phyloP scores from a whole-genome alignment of 2,329 filamentous ascomycete genomes.

The Gnomoniopsis smithogilvyi region DNA sequence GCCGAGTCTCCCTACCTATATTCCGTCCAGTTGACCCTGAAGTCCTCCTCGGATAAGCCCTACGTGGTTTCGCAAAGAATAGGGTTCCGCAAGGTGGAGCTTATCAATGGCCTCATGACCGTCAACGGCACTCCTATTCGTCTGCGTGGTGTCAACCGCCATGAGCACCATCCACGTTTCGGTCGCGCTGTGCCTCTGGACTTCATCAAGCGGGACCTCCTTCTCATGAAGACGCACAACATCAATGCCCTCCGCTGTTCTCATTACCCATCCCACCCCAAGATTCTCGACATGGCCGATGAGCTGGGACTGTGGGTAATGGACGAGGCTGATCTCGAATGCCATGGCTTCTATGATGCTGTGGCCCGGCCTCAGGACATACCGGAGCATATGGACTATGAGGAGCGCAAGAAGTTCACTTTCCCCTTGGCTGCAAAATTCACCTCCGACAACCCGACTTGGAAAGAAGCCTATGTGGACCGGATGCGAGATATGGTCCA shows the following conservation, averaged over 20 bases:
- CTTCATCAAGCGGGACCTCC: slow-evolving; percentile 58
- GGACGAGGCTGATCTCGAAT: slow-evolving; percentile 49
- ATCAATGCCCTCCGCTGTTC: slow-evolving; percentile 68
- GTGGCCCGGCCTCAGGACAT: slow-evolving; percentile 49
- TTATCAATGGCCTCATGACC: slow-evolving; percentile 55
- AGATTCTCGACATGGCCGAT: slow-evolving; percentile 58
- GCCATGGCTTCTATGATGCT: slow-evolving; percentile 51
- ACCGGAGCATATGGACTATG: slow-evolving; percentile 55
- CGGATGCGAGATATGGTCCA: slow-evolving; percentile 62
- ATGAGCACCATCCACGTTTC: slow-evolving; percentile 65
- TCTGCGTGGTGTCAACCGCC: slow-evolving; percentile 64
- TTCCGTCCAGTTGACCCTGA: slow-evolving; percentile 43
- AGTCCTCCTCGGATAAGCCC: slow-evolving; percentile 17
- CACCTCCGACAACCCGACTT: slow-evolving; percentile 58
- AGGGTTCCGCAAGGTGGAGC: slow-evolving; percentile 63
- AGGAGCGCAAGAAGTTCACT: slow-evolving; percentile 56
- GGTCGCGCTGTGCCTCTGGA: slow-evolving; percentile 63
- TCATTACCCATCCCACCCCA: slow-evolving; percentile 64
- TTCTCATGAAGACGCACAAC: slow-evolving; percentile 68
- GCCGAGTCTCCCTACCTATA: slow-evolving; percentile 65
- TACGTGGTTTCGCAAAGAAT: slow-evolving; percentile 50
- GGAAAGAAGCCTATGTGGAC: slow-evolving; percentile 65
- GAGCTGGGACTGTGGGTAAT: slow-evolving; percentile 64
- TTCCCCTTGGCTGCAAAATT: slow-evolving; percentile 53
- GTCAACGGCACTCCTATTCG: slow-evolving; percentile 62